A percentile compares a stretch with the other conserved stretches of the same genome.
Evolutionary conservation across 1,284 basidiomycete genomes (phyloP).

Genomic region (Heterobasidion irregulare): DNA sequence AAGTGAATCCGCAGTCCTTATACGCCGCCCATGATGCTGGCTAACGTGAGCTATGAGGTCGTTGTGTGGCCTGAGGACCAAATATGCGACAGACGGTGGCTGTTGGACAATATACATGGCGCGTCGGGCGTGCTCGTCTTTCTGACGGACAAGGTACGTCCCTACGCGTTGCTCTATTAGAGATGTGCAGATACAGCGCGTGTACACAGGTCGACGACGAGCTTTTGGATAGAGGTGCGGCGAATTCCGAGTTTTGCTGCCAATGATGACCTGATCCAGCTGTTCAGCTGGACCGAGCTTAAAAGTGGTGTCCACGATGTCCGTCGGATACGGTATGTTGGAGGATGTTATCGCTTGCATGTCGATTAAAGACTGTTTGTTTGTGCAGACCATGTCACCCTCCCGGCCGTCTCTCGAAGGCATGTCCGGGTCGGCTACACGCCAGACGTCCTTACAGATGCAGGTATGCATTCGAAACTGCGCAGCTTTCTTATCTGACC

Average conservation of each 20-base stretch:
- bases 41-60: constrained; percentile 29
- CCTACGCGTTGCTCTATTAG: neutral
- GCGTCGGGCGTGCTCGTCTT: constrained; percentile 62
- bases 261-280: neutral
- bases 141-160: constrained; percentile 60
- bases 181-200: neutral
- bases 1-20: constrained; percentile 30
- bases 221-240: constrained; percentile 56
- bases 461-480: constrained; percentile 39
- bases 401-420: constrained; percentile 52
- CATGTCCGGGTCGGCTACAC: constrained; percentile 83
- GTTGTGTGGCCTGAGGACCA: constrained; percentile 67
- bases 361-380: neutral
- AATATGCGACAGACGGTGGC: constrained; percentile 65
- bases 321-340: constrained; percentile 73
- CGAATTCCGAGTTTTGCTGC: constrained; percentile 1
- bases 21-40: neutral
- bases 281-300: constrained; percentile 62
- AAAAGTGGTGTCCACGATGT: constrained; percentile 83
- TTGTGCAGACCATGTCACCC: constrained; percentile 72
- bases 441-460: constrained; percentile 83
- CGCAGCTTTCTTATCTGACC: neutral
- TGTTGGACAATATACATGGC: constrained; percentile 66
- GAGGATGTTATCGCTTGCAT: neutral
- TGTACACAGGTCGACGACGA: constrained; percentile 58